Conservation (phyloP, 129 eudicot genomes). For the Centrapalus pauciflorus region DNA sequence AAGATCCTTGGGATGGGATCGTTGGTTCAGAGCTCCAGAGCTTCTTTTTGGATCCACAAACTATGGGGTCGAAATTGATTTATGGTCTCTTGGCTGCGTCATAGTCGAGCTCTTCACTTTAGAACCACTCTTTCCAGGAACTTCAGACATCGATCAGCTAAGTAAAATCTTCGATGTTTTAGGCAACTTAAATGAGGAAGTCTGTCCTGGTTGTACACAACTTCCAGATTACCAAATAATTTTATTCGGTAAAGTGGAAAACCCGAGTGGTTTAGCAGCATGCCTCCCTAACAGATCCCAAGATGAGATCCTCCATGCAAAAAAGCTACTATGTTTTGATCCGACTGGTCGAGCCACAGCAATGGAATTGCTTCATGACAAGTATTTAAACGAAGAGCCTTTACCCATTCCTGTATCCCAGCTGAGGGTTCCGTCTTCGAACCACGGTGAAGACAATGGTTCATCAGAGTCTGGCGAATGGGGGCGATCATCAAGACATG, state of each 20-base stretch:
- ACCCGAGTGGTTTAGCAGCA: slow-evolving; percentile 72
- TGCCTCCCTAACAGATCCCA: slow-evolving; percentile 55
- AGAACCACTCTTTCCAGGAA: slow-evolving; percentile 80
- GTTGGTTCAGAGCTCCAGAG: slow-evolving; percentile 97
- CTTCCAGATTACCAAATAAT: slow-evolving; percentile 76
- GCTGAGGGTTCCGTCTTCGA: slow-evolving; percentile 54
- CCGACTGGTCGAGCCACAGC: slow-evolving; percentile 88
- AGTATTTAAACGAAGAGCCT: slow-evolving; percentile 85
- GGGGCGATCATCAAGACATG: slow-evolving; percentile 42
- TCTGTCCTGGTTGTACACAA: slow-evolving; percentile 64
- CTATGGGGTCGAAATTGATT: slow-evolving; percentile 79
- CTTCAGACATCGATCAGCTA: slow-evolving; percentile 88
- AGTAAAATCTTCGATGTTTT: slow-evolving; percentile 59
- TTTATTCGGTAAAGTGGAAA: slow-evolving; percentile 60
- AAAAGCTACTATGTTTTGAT: slow-evolving; percentile 62
- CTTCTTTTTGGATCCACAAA: slow-evolving; percentile 86
- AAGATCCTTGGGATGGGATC: slow-evolving; percentile 81
- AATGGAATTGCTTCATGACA: slow-evolving; percentile 86
- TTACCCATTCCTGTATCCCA: slow-evolving; percentile 57
- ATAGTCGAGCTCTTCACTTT: slow-evolving; percentile 85
- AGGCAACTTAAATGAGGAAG: slow-evolving; percentile 72
- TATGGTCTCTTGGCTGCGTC: slow-evolving; percentile 93
- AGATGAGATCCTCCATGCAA: slow-evolving; percentile 60
- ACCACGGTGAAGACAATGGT: slow-evolving; percentile 40
- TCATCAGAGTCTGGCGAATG: slow-evolving; percentile 43